Percentiles rank a stretch among this genome's conserved stretches.
phyloP scores from a whole-genome alignment of 495 filamentous ascomycete genomes.

The Parathielavia hyrcaniae region DNA sequence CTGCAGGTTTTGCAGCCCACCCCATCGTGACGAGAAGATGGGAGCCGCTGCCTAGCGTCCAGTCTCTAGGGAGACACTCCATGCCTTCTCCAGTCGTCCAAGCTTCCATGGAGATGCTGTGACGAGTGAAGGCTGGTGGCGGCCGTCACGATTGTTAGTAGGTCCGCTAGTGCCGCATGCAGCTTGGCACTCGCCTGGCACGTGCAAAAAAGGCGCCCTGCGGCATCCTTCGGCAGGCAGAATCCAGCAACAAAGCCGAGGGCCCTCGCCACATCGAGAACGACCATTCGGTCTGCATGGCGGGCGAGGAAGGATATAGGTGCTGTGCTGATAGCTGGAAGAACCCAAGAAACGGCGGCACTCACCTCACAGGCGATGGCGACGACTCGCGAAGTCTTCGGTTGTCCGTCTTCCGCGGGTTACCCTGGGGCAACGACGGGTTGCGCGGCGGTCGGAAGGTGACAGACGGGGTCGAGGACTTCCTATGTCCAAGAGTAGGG shows the following conservation, averaged over 20 bases:
- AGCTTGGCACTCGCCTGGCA: conserved; percentile 6
- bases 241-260: conserved; percentile 2
- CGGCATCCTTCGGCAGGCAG: background rate
- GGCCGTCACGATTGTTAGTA: background rate
- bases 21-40: background rate
- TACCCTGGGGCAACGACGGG: conserved; percentile 42
- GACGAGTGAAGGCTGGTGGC: background rate
- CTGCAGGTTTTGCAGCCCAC: conserved; percentile 1
- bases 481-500: conserved; percentile 30
- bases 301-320: background rate
- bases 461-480: conserved; percentile 41
- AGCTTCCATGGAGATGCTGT: background rate
- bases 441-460: conserved; percentile 38
- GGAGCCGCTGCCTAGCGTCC: background rate
- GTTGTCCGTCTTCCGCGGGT: conserved; percentile 40
- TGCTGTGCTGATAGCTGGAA: background rate
- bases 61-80: background rate
- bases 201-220: background rate
- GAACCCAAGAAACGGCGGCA: conserved; percentile 16
- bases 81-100: background rate
- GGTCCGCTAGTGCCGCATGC: background rate
- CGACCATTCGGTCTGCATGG: conserved; percentile 24
- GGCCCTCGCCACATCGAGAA: conserved; percentile 7
- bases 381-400: conserved; percentile 40
- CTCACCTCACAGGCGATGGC: conserved; percentile 45